Conservation (phyloP, 2,329 filamentous ascomycete species). For the Aspergillus thermomutatus region DNA sequence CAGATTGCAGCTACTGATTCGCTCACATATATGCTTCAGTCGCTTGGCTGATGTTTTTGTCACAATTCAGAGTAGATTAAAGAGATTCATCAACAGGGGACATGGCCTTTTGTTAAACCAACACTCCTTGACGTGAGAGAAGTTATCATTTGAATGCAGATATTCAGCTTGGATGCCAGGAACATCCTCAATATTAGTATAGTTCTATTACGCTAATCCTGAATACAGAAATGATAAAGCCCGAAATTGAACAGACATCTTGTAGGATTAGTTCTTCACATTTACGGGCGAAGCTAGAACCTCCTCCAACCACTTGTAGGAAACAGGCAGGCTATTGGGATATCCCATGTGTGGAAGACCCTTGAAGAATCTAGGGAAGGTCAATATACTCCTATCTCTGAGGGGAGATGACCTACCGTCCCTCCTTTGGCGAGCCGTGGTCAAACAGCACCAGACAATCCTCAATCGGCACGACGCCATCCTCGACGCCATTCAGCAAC, state of each 20-base stretch:
- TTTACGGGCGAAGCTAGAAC: slow-evolving; percentile 16
- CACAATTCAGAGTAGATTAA: no score
- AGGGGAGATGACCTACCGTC: slow-evolving; percentile 37
- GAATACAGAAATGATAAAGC: background rate
- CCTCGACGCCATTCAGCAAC: slow-evolving; percentile 60
- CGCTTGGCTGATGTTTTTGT: no score
- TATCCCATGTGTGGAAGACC: slow-evolving; percentile 66
- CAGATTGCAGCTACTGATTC: no score
- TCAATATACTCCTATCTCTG: background rate
- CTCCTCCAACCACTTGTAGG: slow-evolving; percentile 38
- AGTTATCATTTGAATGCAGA: background rate
- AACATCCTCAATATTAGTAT: background rate
- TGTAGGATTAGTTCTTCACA: slow-evolving; percentile 21
- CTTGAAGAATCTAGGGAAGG: slow-evolving; percentile 47
- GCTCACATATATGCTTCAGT: no score
- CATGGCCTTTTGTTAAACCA: no score
- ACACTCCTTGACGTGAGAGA: no score
- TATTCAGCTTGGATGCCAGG: background rate
- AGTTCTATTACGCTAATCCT: no score
- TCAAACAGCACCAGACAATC: slow-evolving; percentile 64
- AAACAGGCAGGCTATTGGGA: slow-evolving; percentile 44
- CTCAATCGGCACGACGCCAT: slow-evolving; percentile 66
- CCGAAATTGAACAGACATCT: background rate
- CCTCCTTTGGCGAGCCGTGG: slow-evolving; percentile 64
- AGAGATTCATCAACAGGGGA: no score